Evolutionary conservation across 139 green algal species (phyloP), one percentile per base, ranked within the genome.

Genomic region (Ettlia oleoabundans): DNA sequence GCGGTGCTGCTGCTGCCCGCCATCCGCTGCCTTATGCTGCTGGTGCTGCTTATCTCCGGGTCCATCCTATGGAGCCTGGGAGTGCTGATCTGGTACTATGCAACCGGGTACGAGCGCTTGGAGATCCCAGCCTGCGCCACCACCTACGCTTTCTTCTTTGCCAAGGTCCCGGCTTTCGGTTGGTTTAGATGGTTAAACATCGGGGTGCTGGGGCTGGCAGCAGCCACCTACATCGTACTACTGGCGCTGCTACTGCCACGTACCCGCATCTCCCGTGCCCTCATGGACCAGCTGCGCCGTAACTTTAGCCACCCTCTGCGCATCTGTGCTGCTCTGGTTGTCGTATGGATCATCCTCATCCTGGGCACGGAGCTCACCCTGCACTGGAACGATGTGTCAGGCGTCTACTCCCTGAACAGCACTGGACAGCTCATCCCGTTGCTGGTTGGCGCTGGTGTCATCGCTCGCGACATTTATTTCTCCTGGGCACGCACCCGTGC

Each of bases 391-490:
- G 67, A 33, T 28, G n/a, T 75, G 21, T 2, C 41, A 8, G 67
- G 40, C 41, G 40, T 75, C 2, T 75, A 75, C 38, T 75, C 67
- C 18, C 67, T 75, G 26, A 75, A 75, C 40, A 61, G 40, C 67
- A 75, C 67, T 26, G 67, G 67, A 24, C 67, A 75, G 67, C 38
- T 75, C 40, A 58, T 75, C 40, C 67, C 67, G 26, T 26, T 75
- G 40, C 38, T 75, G 67, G 38, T 75, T 26, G 67, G 67, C 67
- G 43, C 43, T 13, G 67, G 67, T 40, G 67, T 40, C 6, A 40
- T 75, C 19, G 55, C 38, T 13, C 67, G 67, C 5, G 67, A 75
- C 40, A 40, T 40, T 5, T 75, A 75, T 28, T 75, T 75, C 22
- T 58, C 5, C 9, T 75, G 67, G 67, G 67, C 41, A 28, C 67